phyloP scores from a whole-genome alignment of 192 early-diverging fungal species.

The Radiomyces spectabilis region DNA sequence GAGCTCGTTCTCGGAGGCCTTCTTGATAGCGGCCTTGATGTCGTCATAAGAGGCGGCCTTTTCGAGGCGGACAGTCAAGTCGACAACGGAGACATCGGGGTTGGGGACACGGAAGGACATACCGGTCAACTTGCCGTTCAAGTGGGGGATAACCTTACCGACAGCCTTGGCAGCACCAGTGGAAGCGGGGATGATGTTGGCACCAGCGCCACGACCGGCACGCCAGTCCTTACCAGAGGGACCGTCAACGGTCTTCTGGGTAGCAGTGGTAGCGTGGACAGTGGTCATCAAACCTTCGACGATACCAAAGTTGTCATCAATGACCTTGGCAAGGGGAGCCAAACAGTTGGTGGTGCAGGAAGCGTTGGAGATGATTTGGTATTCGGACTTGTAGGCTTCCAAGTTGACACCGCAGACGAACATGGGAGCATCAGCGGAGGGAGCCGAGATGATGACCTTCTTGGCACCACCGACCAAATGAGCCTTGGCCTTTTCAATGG shows the following conservation, averaged over 20 bases:
- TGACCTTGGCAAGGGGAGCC: slow-evolving; percentile 95
- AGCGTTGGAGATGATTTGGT: slow-evolving; percentile 94
- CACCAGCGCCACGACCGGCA: slow-evolving; percentile 86
- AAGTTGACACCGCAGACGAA: slow-evolving; percentile 97
- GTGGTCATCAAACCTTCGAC: slow-evolving; percentile 98
- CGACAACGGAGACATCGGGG: slow-evolving; percentile 95
- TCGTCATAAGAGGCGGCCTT: slow-evolving; percentile 89
- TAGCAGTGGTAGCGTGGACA: slow-evolving; percentile 96
- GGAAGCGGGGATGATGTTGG: slow-evolving; percentile 96
- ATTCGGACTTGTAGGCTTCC: slow-evolving; percentile 81
- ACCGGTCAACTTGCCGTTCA: slow-evolving; percentile 85
- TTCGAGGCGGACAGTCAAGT: slow-evolving; percentile 88
- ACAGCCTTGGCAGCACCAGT: slow-evolving; percentile 99
- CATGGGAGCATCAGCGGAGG: slow-evolving; percentile 96
- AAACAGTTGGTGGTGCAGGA: slow-evolving; percentile 99
- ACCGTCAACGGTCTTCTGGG: slow-evolving; percentile 99
- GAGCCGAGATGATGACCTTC: slow-evolving; percentile 98
- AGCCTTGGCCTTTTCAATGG: slow-evolving; percentile 71
- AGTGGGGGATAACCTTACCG: slow-evolving; percentile 91
- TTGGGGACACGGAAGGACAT: slow-evolving; percentile 97
- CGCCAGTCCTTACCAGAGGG: slow-evolving; percentile 98
- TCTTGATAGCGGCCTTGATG: slow-evolving; percentile 86
- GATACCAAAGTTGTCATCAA: slow-evolving; percentile 95
- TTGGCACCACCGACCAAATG: slow-evolving; percentile 94
- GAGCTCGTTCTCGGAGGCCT: slow-evolving; percentile 63